Base-by-base conservation (phyloP, 2,329 filamentous ascomycete genomes). In the Pseudogymnoascus sp. region DNA sequence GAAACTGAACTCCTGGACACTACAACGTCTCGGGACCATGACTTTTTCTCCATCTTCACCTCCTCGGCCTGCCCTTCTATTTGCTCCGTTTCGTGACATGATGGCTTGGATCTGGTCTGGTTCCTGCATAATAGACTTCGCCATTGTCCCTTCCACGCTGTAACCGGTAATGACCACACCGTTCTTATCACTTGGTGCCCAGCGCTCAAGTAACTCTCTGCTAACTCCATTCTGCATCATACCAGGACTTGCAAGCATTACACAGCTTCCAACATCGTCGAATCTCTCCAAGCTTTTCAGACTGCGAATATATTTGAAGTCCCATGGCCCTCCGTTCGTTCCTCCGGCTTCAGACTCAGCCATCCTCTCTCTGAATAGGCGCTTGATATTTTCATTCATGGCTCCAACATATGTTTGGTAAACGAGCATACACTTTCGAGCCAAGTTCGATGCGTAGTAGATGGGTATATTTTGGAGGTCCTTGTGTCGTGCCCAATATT, bases 311-410 rank as follows among this genome's bases (percentile, higher is more conserved):
- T 89, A 96, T 67, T 90, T 90, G 76, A 99, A 97, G 69, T 99
- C 94, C 92, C 94, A 99, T 0, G 94, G 94, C 0, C 89, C 89
- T 36, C 90, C 92, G 70, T 89, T 92, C 6, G 85, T 86, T 6
- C 83, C 82, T 2, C 81, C 82, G 0, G 88, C 87, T 72, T 96
- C 90, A 8, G 91, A 90, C 72, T 96, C 91, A 3, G 90, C 91
- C 85, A 96, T 95, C 57, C 91, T 86, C 74, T 95, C 92, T 60
- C 89, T 83, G 75, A 97, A 97, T n/a, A 96, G 83, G 9, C 90
- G 85, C 74, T 96, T 97, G 78, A 99, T 97, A 70, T 97, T 97
- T 71, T 97, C 93, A 73, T 99, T 99, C 94, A 99, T 99, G 61
- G 92, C 92, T 57, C 92, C 91, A 57, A 97, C 91, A 70, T 97